Percentiles rank a stretch among this genome's conserved stretches.
These are phyloP conservation scores for Backusella tarrabulga DNA, from an alignment of 192 early-diverging fungal genomes.

Conservation along the genomic window DNA sequence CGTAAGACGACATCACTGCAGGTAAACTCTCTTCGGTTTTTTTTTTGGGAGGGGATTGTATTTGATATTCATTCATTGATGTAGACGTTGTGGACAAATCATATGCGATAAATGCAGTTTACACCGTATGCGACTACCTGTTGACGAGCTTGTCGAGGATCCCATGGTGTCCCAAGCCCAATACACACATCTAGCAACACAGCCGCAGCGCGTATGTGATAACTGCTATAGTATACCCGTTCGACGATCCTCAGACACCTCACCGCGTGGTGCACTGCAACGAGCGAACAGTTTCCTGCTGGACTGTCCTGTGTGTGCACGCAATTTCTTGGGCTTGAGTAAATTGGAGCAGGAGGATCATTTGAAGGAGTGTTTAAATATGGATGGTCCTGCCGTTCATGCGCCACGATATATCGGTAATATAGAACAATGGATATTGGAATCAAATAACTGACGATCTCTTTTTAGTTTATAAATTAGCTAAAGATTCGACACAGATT, in stretches of 20 bases:
- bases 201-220: conserved; percentile 24
- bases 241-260: background rate
- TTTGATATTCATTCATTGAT: background rate
- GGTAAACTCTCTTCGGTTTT: conserved; percentile 8
- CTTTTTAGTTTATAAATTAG: conserved; percentile 55
- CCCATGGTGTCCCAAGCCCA: conserved; percentile 25
- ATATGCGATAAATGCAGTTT: conserved; percentile 83
- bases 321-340: conserved; percentile 25
- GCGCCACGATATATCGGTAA: conserved; percentile 65
- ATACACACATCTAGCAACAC: conserved; percentile 12
- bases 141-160: conserved; percentile 44
- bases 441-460: background rate
- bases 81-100: conserved; percentile 80
- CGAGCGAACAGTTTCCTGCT: conserved; percentile 44
- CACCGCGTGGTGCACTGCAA: background rate
- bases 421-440: no score
- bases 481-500: conserved; percentile 53
- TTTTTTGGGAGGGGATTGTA: no score
- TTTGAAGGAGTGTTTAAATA: conserved; percentile 60
- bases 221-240: conserved; percentile 4
- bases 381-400: conserved; percentile 42
- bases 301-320: conserved; percentile 74
- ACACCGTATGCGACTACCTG: conserved; percentile 49
- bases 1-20: conserved; percentile 84
- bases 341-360: conserved; percentile 55